Evolutionary conservation across 306 rosid species (phyloP), one percentile per base, ranked within the genome.

Genomic region (Dalbergia cultrata): DNA sequence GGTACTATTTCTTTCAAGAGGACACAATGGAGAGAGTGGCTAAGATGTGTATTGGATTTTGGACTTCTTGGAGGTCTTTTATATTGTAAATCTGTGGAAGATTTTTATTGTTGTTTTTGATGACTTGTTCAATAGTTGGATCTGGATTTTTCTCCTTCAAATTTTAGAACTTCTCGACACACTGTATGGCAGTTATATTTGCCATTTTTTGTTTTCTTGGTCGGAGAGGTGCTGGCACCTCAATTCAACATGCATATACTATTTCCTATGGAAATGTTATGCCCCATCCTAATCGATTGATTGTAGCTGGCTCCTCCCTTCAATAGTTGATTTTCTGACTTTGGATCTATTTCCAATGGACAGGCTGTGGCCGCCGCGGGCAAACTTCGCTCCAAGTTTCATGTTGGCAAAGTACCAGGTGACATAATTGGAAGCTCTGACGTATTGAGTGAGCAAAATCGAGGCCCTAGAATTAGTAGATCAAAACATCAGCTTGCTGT

Each of bases 401-500:
- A 80, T 21, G 76, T 74, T 81, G 83, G 87, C 53, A 88, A 90
- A 87, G 86, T 84, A n/a, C 72, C 59, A 62, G 85, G 78, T 77
- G 90, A 90, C 45, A 56, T 79, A 72, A 86, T 79, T 81, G 90
- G 88, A 73, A 86, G 83, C 52, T 49, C 84, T 49, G 97, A 92
- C 81, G 87, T 88, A 34, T 86, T 92, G 86, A 86, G 87, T 78
- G 99, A 93, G 85, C 99, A 90, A 83, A 93, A 93, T 80, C 86
- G 97, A 44, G 99, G 97, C 26, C 97, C 99, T 13, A 89, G 99
- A 90, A 70, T 83, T 77, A 87, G 86, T 74, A 85, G 93, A 84
- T 80, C 86, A 9, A 90, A 85, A 77, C 85, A 86, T 47, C 91
- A 91, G 53, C 65, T 95, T 82, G 76, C 90, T 76, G 87, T 89